Base-by-base conservation (phyloP, 768 basidiomycete species). In the Mrakia gelida region DNA sequence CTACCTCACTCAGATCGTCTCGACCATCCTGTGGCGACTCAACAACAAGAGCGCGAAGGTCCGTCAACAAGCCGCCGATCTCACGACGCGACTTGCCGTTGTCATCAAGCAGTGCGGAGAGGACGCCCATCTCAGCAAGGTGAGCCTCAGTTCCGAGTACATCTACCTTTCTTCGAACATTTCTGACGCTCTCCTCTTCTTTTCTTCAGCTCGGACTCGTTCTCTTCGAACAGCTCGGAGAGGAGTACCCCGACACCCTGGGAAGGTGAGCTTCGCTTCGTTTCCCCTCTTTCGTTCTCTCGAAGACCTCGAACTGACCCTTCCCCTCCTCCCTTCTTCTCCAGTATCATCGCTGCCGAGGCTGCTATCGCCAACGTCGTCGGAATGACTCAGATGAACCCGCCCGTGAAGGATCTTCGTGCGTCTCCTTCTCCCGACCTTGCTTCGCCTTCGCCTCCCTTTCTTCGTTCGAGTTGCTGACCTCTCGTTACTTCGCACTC, bases 351-450 rank as follows among this genome's bases (percentile, higher is more conserved):
- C 84, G 95, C 96, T 70, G 97, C 97, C 63, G 94, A 95, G 82
- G 96, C 94, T 80, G 97, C 97, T 70, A 98, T 99, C 82, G 97
- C 97, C 80, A 98, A 98, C 82, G 97, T 98, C 71, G 97, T 99
- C 80, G 97, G 97, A 85, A 99, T 98, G 97, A 97, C 97, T 15
- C 94, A 98, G 84, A 99, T 99, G 97, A 98, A 97, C 84, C 97
- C 97, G 21, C 97, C 97, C 0, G 95, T 99, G 38, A 99, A 99
- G 85, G 97, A 99, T 88, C 90, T 99, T 77, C 84, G 95, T 97
- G 85, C 89, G 95, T 91, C 73, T 78, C 52, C 43, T 61, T 32
- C 49, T n/a, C 30, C 78, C 30, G 2, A 30, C 34, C 67, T 56
- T 78, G 38, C 16, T 59, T 32, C 61, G 62, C 54, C 41, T 32